Base-by-base conservation (phyloP, 2,329 filamentous ascomycete genomes). In the Alternaria dauci region DNA sequence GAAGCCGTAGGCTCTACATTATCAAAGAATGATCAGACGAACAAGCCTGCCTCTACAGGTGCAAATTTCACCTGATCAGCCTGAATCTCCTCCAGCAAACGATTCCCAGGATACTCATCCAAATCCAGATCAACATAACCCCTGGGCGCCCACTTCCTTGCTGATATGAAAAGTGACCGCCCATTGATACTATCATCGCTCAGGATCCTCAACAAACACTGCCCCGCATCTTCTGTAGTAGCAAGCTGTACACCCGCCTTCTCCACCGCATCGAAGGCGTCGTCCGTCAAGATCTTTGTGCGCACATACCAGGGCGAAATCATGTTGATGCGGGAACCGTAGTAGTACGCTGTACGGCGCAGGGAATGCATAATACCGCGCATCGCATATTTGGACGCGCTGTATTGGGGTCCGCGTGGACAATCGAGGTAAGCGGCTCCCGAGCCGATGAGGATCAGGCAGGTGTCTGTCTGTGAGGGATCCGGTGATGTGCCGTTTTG, bases 301-400 rank as follows among this genome's bases (percentile, higher is more conserved):
- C 55, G 48, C 14, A 66, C 61, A 18, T 63, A 65, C 63, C 60
- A 58, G 0, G 54, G 57, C 28, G 56, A 43, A 14, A 63, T 43
- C 16, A 61, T 20, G 20, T 63, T 62, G 44, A 62, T 51, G 8
- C 59, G 51, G 38, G 43, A 59, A 9, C 59, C 50, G 23, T 59
- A 50, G 30, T 41, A 52, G 25, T 26, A 38, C 4, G 55, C 54
- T 3, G 60, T 63, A 11, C 60, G 36, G 41, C 60, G 43, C 6
- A 65, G 32, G 3, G 42, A 16, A 5, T 56, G 56, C 60, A 63
- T 65, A 11, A 65, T 44, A 7, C 63, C 60, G 4, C 63, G 56
- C 39, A 58, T 53, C 25, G 48, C 63, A 57, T 61, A 65, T 44
- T 65, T 65, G 8, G 56, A 50, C 14, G 44, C 56, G 12, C 20